phyloP scores from a whole-genome alignment of 2,329 filamentous ascomycete species.

The Aspergillus tanneri region DNA sequence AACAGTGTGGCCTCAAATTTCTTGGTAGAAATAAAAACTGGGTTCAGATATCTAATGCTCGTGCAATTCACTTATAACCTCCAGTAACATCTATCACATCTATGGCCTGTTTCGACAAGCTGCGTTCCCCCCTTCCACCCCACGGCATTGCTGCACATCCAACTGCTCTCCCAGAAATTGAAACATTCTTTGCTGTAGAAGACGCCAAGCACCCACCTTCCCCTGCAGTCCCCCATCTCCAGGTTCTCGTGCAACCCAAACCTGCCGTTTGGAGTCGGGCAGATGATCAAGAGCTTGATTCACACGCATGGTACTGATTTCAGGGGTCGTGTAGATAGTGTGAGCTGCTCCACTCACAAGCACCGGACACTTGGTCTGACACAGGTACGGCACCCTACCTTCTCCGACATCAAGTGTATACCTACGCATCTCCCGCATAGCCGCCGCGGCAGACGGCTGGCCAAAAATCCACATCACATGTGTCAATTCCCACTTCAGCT shows the following conservation, averaged over 20 bases:
- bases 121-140: not conserved
- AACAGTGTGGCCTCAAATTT: too few species aligned
- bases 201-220: constrained; percentile 4
- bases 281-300: constrained; percentile 2
- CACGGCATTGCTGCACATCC: not conserved
- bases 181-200: constrained; percentile 5
- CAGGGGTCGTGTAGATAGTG: constrained; percentile 3
- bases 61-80: too few species aligned
- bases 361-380: constrained; percentile 7
- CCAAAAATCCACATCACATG: constrained; percentile 5
- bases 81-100: too few species aligned
- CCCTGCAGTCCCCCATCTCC: not conserved
- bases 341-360: constrained; percentile 5
- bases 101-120: too few species aligned
- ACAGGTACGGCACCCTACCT: not conserved
- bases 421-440: constrained; percentile 4
- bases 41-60: too few species aligned
- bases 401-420: not conserved
- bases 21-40: too few species aligned
- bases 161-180: constrained; percentile 2
- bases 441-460: not conserved
- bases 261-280: not conserved
- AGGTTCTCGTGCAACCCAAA: not conserved
- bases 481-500: constrained; percentile 7
- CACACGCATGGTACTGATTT: not conserved